Percentiles rank a stretch among this genome's conserved stretches.
Evolutionary conservation across 208 protist species (phyloP).

Genomic region (Giardia muris): DNA sequence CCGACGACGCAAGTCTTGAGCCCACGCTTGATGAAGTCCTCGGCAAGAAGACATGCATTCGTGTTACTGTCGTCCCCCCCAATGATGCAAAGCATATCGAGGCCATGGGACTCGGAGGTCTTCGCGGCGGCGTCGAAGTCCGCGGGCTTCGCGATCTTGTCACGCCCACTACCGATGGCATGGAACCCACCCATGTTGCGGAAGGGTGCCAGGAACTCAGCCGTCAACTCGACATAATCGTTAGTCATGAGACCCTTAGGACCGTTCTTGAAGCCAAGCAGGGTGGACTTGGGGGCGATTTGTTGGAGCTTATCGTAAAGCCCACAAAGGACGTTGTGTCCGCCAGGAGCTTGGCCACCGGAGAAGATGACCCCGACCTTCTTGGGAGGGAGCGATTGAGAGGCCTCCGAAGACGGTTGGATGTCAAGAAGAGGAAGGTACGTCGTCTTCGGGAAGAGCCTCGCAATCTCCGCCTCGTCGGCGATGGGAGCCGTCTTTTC

Average conservation of each 20-base stretch:
- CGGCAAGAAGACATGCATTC: constrained; percentile 49
- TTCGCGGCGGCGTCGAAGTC: constrained; percentile 38
- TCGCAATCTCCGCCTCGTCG: constrained; percentile 7
- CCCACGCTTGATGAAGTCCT: constrained; percentile 39
- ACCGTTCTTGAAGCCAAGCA: constrained; percentile 38
- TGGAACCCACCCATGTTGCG: constrained; percentile 52
- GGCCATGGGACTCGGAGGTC: constrained; percentile 30
- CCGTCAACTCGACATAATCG: constrained; percentile 30
- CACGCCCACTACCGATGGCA: constrained; percentile 47
- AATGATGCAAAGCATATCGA: constrained; percentile 47
- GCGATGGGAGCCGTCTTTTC: neutral
- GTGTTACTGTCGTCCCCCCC: constrained; percentile 56
- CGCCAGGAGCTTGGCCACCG: constrained; percentile 45
- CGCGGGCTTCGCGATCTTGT: constrained; percentile 50
- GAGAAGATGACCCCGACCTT: constrained; percentile 44
- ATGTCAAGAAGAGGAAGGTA: constrained; percentile 25
- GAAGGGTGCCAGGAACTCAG: constrained; percentile 39
- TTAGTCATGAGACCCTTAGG: constrained; percentile 35
- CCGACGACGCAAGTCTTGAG: constrained; percentile 45
- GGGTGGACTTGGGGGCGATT: constrained; percentile 14
- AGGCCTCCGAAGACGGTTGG: neutral
- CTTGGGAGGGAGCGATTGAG: neutral
- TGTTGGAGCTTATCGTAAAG: constrained; percentile 42
- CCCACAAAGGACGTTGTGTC: constrained; percentile 46
- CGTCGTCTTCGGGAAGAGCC: neutral